Evolutionary conservation across 192 early-diverging fungal genomes (phyloP), one percentile per base, ranked within the genome.

Genomic region (Geranomyces michiganensis): DNA sequence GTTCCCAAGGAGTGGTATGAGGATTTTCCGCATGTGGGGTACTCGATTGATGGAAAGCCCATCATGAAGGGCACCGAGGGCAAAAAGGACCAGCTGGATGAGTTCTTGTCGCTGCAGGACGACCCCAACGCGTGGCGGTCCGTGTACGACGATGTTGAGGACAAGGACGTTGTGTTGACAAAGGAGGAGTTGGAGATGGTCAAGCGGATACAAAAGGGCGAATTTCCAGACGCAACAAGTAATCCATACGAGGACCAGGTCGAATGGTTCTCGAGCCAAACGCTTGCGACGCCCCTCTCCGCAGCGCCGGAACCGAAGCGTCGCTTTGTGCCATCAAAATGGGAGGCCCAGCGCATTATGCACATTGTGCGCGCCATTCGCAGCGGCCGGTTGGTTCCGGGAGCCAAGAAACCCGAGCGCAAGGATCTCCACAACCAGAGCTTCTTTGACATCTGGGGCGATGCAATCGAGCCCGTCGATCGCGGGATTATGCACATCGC

Each of bases 1-100:
- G 87, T 99, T 36, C 95, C 97, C 9, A 89, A 96, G 77, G 92
- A 96, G 79, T 98, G 96, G 96, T 99, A 99, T 75, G 91, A 93
- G 43, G 97, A 99, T 51, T 92, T 91, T 48, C 91, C 90, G 59
- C 97, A 99, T 74, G 96, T 98, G 65, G 97, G 97, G 44, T 99
- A 99, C 77, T 90, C 94, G 71, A 81, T 96, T 30, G 82, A 96
- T 70, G 97, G 97, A 41, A 94, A 98, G 74, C 94, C 89, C 77
- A 89, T 99, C 32, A 79, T 93, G 84, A 87, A 84, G 71, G 93
- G 94, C n/a, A 90, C 89, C 17, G 91, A 87, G n/a, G 85, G 84
- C 26, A 53, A 53, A 53, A 24, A n/a, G 15, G 97, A 99, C 72
- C 92, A 96, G 75, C 82, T 99, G 46, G 97, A 99, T 76, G 89